A percentile compares a stretch with the other conserved stretches of the same genome.
Conservation (phyloP, 2,329 filamentous ascomycete genomes). For the Fusarium nygamai region DNA sequence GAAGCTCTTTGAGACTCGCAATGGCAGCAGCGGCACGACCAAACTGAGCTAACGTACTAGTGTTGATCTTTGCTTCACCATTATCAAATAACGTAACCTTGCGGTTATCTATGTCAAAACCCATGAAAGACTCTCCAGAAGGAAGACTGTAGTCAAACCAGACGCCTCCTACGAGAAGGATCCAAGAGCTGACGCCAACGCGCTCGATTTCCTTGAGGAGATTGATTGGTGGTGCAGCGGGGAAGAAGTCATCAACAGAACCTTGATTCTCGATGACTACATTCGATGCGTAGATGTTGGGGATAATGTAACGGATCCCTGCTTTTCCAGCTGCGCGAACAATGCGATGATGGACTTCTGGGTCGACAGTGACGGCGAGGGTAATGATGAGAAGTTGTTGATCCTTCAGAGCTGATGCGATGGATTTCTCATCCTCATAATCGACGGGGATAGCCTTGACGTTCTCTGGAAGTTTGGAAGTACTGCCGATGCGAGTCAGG, state of each 20-base stretch:
- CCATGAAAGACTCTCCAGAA: conserved; percentile 32
- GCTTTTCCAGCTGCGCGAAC: conserved; percentile 58
- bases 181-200: conserved; percentile 13
- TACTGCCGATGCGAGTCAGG: conserved; percentile 55
- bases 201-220: background rate
- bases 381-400: conserved; percentile 63
- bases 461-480: conserved; percentile 51
- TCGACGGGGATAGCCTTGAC: conserved; percentile 52
- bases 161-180: conserved; percentile 3
- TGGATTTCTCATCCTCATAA: conserved; percentile 51
- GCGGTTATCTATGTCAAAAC: conserved; percentile 59
- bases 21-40: conserved; percentile 3
- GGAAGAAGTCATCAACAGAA: background rate
- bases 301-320: conserved; percentile 57
- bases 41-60: conserved; percentile 1
- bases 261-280: conserved; percentile 28
- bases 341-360: conserved; percentile 53
- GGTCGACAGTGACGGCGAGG: conserved; percentile 49
- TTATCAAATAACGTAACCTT: conserved; percentile 36
- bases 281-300: conserved; percentile 53
- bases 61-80: background rate
- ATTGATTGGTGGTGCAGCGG: background rate
- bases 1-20: background rate
- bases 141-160: conserved; percentile 23
- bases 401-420: conserved; percentile 58